Conservation (phyloP, 139 green algal genomes). For the Coelastrella sp. region DNA sequence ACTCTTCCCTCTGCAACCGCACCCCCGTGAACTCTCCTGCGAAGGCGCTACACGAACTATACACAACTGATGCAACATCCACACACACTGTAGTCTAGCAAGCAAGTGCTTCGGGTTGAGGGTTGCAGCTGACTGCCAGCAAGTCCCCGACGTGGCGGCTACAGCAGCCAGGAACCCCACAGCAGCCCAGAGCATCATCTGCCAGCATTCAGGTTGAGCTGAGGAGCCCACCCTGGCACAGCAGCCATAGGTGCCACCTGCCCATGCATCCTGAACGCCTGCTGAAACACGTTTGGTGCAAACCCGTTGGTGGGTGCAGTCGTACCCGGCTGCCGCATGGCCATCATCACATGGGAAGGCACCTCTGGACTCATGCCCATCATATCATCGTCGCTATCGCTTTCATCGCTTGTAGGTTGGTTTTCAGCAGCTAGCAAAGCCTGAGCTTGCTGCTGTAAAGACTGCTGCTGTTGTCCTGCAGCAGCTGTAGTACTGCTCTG, state of each 20-base stretch:
- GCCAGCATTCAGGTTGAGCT: background rate
- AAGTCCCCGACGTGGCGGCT: too few relatives aligned
- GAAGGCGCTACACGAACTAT: background rate
- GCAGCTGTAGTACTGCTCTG: background rate
- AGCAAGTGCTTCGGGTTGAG: too few relatives aligned
- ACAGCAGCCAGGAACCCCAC: too few relatives aligned
- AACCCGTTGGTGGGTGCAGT: background rate
- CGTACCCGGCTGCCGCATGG: background rate
- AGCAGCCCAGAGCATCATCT: background rate
- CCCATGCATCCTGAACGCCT: slow-evolving; percentile 43
- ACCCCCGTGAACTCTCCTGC: background rate
- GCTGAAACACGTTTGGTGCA: slow-evolving; percentile 44
- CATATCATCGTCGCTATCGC: slow-evolving; percentile 56
- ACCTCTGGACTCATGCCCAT: slow-evolving; percentile 63
- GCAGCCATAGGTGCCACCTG: background rate
- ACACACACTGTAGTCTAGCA: too few relatives aligned
- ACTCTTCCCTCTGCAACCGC: background rate
- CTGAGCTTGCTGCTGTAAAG: slow-evolving; percentile 2
- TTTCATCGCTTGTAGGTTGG: background rate
- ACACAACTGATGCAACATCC: background rate
- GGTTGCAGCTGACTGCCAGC: too few relatives aligned
- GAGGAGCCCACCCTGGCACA: slow-evolving; percentile 11
- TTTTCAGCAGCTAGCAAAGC: background rate
- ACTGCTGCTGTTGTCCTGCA: background rate
- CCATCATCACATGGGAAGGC: slow-evolving; percentile 42